Evolutionary conservation across 2,329 filamentous ascomycete genomes (phyloP), one percentile per base, ranked within the genome.

Genomic region (Emmonsiellopsis sp.): DNA sequence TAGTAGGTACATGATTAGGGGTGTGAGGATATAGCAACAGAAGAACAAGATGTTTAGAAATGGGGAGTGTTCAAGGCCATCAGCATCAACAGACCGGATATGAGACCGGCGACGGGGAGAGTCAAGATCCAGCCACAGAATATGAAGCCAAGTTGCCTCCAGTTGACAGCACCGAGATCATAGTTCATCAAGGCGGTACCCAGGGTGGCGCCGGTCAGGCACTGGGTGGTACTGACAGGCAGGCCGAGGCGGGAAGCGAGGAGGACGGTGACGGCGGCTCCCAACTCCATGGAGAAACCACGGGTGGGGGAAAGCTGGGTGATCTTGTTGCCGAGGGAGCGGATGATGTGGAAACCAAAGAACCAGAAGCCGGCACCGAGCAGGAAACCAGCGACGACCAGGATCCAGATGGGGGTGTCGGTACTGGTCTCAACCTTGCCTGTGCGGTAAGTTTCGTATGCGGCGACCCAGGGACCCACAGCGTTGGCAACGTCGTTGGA

Each of bases 71-170:
- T 74, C 49, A 74, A 54, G 5, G 71, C 70, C 65, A 74, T 69
- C 31, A 68, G 55, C 52, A 69, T 71, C 1, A 74, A 39, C 33
- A 72, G 46, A 1, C 72, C 72, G 11, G 69, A 58, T 11, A 73
- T 60, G 44, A 73, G 58, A 42, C 71, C 73, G 6, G 73, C 72
- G 50, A 56, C 59, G 42, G 73, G 73, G 10, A 76, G 61, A 2
- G 73, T 75, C 42, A 74, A 58, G 21, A 75, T 61, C 73, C 73
- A 75, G 7, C 70, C 71, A 44, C 66, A 63, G 55, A 74, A 71
- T 49, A 76, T 74, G 58, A 65, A 73, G 4, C 55, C 64, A 32
- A 75, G 52, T 51, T 74, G 71, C 34, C 64, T 64, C 72, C 72
- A 72, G 51, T 75, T 75, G 54, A 75, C 70, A 5, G 71, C 71